Base-by-base conservation (phyloP, 129 eudicot species). In the Lactuca sativa region DNA sequence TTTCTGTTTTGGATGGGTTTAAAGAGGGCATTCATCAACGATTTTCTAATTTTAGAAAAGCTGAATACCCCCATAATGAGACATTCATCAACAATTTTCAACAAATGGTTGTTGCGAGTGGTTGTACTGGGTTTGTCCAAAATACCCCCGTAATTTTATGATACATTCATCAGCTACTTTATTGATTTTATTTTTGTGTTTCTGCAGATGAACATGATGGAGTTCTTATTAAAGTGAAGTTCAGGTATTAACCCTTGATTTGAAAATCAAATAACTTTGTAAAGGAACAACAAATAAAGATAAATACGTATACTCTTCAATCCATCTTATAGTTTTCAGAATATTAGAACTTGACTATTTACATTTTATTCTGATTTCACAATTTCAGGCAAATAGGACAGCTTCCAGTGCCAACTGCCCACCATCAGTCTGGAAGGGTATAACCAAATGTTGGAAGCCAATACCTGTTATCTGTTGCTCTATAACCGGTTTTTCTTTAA, bases 401-500 rank as follows among this genome's bases (percentile, higher is more conserved):
- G 66, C 95, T 95, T 55, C 97, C 90, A 65, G 99, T 90, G 62
- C 81, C 90, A 56, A 90, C 97, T 78, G 97, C 97, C 65, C 93
- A 95, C 69, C 99, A 90, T 74, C 99, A 95, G 77, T 95, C 99
- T 41, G 97, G 99, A 83, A 97, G 99, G 96, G 97, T 93, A 93
- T 44, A 61, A 59, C 60, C 2, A 54, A 41, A 25, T 25, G 30
- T 25, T 25, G 30, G 30, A 25, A 25, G 30, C 2, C 2, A 25
- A 25, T 25, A 25, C 30, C 30, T 25, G 30, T 25, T 25, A 25
- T 25, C 30, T 25, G 30, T 25, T 25, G 30, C 30, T 25, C 30
- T 25, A 25, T 25, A 25, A 25, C 30, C 2, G 2, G 30, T 25
- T 25, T 1, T 25, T 2, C 30, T 25, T 1, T 1, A 25, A 25